Base-by-base conservation (phyloP, 371 early-diverging fungal genomes). In the Coemansia sp. region DNA sequence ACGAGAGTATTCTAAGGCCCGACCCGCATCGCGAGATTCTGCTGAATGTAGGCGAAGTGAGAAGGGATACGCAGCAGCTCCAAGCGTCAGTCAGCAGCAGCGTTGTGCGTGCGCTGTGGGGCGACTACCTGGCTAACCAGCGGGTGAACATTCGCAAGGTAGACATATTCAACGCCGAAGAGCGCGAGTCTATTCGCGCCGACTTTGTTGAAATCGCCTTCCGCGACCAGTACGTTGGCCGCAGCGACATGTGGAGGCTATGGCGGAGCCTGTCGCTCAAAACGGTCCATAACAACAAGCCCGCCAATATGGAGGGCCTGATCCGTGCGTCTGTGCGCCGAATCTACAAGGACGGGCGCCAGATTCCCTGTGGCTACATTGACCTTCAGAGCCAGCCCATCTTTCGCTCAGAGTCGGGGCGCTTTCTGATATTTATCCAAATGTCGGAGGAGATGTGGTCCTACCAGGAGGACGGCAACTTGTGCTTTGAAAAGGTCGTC, bases 391-490 rank as follows among this genome's bases (percentile, higher is more conserved):
- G 97, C 4, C 86, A 89, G 65, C 81, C 89, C 55, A 90, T 97
- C 16, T 97, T 94, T 63, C 82, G 98, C 31, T 96, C 97, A 8
- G 94, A 94, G 62, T 93, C 96, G 0, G 94, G 96, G 5, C 91
- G 94, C 58, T 90, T 87, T 64, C 94, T 94, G 76, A 81, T 98
- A 11, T 92, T 96, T 69, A 86, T 98, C 37, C 97, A 98, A 77
- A 90, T 98, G 90, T 90, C 90, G 31, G 86, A 87, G 42, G 98
- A 97, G 80, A 94, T 96, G 94, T 93, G 93, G 92, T 91, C 94
- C 40, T 97, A 95, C 80, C 95, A 93, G 57, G 95, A 96, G 64
- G 96, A 96, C 69, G 96, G 97, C 5, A 92, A 95, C 62, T 81
- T 95, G 24, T 93, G 88, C 69, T 91, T 89, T 76, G 97, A 94